Conservation (phyloP, 2,329 filamentous ascomycete species). For the Stachybotrys chlorohalonatus region DNA sequence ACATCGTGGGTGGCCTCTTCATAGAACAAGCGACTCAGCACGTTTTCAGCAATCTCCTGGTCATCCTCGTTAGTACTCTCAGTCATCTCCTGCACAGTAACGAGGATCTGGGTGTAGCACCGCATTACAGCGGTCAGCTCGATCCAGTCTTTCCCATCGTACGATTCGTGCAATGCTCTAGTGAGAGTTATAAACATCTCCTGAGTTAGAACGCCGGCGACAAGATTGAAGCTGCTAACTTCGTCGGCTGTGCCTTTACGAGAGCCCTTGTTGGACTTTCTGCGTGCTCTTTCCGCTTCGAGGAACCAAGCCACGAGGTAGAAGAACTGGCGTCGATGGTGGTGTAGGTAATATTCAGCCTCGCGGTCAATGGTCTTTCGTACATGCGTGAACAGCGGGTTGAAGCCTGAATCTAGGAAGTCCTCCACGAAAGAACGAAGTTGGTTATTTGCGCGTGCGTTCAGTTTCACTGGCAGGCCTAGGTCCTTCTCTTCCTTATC, state of each 20-base stretch:
- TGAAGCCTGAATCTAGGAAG: conserved; percentile 92
- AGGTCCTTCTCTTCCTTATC: conserved; percentile 65
- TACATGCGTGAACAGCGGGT: conserved; percentile 76
- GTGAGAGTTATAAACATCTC: conserved; percentile 90
- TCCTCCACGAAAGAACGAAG: conserved; percentile 81
- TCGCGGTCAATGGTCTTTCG: conserved; percentile 87
- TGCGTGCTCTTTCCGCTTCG: conserved; percentile 69
- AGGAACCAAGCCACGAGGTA: conserved; percentile 92
- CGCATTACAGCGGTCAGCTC: conserved; percentile 83
- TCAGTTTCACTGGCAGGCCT: conserved; percentile 62
- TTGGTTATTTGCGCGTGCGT: conserved; percentile 62
- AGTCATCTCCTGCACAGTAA: conserved; percentile 89
- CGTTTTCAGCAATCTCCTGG: conserved; percentile 96
- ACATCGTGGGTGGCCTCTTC: conserved; percentile 90
- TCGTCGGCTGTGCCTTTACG: conserved; percentile 39
- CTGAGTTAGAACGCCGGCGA: conserved; percentile 86
- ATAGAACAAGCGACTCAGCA: conserved; percentile 94
- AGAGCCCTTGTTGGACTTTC: conserved; percentile 46
- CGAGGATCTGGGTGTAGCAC: conserved; percentile 87
- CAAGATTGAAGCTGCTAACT: conserved; percentile 71
- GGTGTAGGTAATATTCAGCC: conserved; percentile 67
- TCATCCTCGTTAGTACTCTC: conserved; percentile 82
- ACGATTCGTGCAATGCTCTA: conserved; percentile 66
- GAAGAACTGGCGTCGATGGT: conserved; percentile 80
- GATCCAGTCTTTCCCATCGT: conserved; percentile 79